Conservation (phyloP, 169 alveolate species). For the Fabrea salina region DNA sequence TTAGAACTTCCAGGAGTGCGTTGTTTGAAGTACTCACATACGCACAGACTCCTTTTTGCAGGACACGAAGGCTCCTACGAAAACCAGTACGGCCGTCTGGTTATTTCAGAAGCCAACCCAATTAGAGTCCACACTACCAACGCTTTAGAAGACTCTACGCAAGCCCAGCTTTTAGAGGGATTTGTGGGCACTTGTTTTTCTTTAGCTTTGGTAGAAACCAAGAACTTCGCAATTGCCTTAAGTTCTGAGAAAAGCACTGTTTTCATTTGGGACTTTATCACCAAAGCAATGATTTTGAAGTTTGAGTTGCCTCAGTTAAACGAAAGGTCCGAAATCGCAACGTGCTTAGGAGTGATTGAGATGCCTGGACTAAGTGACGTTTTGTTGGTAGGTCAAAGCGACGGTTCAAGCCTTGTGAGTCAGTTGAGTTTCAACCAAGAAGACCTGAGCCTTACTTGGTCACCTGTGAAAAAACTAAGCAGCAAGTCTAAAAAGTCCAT, state of each 20-base stretch:
- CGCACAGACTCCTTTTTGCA: background rate
- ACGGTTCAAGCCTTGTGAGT: background rate
- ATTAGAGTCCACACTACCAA: background rate
- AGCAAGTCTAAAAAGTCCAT: background rate
- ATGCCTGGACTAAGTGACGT: slow-evolving; percentile 1
- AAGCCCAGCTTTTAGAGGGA: background rate
- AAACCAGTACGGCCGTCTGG: slow-evolving; percentile 8
- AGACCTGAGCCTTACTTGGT: background rate
- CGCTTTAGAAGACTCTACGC: background rate
- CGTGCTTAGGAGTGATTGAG: background rate
- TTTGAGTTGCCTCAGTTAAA: background rate
- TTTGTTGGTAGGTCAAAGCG: slow-evolving; percentile 1
- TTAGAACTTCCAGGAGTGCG: background rate
- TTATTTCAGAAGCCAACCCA: background rate
- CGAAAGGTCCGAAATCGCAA: background rate
- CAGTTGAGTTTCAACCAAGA: background rate
- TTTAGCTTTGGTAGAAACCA: background rate
- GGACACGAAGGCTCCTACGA: slow-evolving; percentile 23
- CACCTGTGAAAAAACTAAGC: slow-evolving; percentile 10
- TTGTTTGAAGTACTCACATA: background rate
- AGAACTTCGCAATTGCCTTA: background rate
- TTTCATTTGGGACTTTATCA: slow-evolving; percentile 10
- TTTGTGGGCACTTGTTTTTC: slow-evolving; percentile 31
- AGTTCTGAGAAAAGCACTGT: slow-evolving; percentile 11
- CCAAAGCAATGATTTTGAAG: background rate